Evolutionary conservation across 2,329 filamentous ascomycete genomes (phyloP), one percentile per base, ranked within the genome.

Genomic region (Neospermospora avenae): DNA sequence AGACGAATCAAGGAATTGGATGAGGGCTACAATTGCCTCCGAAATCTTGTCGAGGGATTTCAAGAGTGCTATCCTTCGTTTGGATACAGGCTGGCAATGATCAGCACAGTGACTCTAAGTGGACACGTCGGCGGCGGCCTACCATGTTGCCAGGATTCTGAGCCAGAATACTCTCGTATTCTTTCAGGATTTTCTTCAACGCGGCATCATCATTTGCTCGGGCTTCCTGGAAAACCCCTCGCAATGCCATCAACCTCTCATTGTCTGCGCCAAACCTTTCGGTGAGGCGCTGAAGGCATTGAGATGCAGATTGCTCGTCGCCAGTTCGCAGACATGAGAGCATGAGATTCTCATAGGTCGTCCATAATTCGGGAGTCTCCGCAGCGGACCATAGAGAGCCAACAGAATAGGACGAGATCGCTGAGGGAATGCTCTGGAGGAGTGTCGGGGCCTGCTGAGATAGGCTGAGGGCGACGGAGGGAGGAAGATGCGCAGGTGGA

Each of bases 181-280:
- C 85, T 64, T 85, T 82, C 53, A 97, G 77, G 22, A 97, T 83
- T 16, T 78, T 78, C 61, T 89, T 82, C 48, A 97, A 76, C 16
- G 85, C 86, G 49, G 78, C 77, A 39, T 86, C 77, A 65, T 87
- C 84, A 55, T 83, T 77, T 20, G 93, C 91, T 42, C 84, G 84
- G 1, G 93, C 91, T 76, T 98, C 95, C 69, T 92, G 88, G 65
- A 93, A 87, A 25, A 99, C 76, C 2, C 93, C 95, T 65, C 84
- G 83, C 51, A 98, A 77, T 11, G 89, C 92, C 82, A 93, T 88
- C 54, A 98, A 82, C 66, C 91, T 87, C 76, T 97, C 91, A 75
- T 98, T 96, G 37, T 84, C 80, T 25, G 83, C 79, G 25, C 93
- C 93, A 73, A 99, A 99, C 52, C 95, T 89, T 61, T 83, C 79